A percentile compares a stretch with the other conserved stretches of the same genome.
Evolutionary conservation across 2,329 filamentous ascomycete genomes (phyloP).

Genomic region (Aspergillus tamarii): DNA sequence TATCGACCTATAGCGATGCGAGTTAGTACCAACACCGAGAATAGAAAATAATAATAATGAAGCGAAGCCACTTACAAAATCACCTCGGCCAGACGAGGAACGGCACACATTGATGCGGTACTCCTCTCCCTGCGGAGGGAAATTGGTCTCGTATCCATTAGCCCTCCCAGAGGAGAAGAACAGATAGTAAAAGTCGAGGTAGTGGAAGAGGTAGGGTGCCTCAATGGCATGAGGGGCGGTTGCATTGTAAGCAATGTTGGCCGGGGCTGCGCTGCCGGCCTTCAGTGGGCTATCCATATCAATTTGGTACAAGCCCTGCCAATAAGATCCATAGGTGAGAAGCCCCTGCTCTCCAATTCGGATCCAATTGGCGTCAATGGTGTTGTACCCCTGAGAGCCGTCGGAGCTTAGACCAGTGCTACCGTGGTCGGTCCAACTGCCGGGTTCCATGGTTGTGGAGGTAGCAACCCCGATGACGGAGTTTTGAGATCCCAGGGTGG

Average conservation of each 20-base stretch:
- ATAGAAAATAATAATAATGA: neutral
- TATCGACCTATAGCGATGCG: constrained; percentile 48
- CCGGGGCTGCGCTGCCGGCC: constrained; percentile 35
- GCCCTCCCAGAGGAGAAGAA: constrained; percentile 64
- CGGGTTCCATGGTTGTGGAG: constrained; percentile 44
- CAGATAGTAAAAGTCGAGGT: constrained; percentile 64
- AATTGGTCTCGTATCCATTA: constrained; percentile 58
- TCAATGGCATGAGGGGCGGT: constrained; percentile 59
- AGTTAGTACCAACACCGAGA: neutral
- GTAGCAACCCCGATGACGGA: constrained; percentile 65
- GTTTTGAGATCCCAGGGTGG: constrained; percentile 61
- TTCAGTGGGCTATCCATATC: constrained; percentile 44
- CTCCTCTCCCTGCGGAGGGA: constrained; percentile 60
- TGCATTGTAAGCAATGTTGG: constrained; percentile 59
- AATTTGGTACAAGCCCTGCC: constrained; percentile 66
- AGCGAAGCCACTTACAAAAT: constrained; percentile 49
- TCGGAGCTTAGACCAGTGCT: constrained; percentile 40
- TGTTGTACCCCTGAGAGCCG: constrained; percentile 54
- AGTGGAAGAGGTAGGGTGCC: constrained; percentile 59
- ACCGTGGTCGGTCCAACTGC: constrained; percentile 43
- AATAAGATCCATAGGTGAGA: constrained; percentile 72
- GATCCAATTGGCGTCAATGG: constrained; percentile 64
- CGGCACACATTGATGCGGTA: constrained; percentile 69
- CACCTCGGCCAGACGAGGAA: constrained; percentile 54
- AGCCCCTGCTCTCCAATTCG: constrained; percentile 46